phyloP scores from a whole-genome alignment of 208 protist species.

The Crithidia thermophila region DNA sequence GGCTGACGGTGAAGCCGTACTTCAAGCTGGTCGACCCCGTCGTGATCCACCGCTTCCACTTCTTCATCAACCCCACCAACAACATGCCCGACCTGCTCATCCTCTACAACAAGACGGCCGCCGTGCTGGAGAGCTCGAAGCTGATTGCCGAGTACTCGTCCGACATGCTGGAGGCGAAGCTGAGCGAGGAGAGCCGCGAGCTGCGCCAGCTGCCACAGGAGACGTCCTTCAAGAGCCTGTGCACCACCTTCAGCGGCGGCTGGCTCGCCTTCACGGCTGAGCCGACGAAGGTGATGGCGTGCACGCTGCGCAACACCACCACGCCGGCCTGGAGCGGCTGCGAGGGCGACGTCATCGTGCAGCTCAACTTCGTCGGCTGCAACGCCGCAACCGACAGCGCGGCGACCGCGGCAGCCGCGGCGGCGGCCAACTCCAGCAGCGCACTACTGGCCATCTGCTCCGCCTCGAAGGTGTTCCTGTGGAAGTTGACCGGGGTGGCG shows the following conservation, averaged over 20 bases:
- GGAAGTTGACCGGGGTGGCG: conserved; percentile 65
- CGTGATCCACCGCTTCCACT: conserved; percentile 68
- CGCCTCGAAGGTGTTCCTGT: conserved; percentile 53
- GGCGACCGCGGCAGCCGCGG: background rate
- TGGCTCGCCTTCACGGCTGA: conserved; percentile 90
- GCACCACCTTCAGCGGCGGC: conserved; percentile 59
- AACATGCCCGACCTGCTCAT: conserved; percentile 73
- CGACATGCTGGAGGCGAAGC: conserved; percentile 50
- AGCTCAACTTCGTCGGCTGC: conserved; percentile 67
- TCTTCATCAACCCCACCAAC: conserved; percentile 82
- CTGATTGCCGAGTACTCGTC: conserved; percentile 59
- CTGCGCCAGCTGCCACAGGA: conserved; percentile 50
- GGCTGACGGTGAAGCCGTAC: conserved; percentile 72
- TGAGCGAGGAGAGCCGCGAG: conserved; percentile 52
- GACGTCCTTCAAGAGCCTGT: conserved; percentile 46
- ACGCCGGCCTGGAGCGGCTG: conserved; percentile 82
- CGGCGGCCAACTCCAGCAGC: conserved; percentile 28
- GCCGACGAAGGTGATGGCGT: conserved; percentile 64
- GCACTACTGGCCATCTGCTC: conserved; percentile 63
- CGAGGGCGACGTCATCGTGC: conserved; percentile 49
- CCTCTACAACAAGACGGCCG: conserved; percentile 70
- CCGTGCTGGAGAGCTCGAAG: conserved; percentile 75
- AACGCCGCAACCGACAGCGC: conserved; percentile 5
- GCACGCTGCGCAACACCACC: conserved; percentile 78
- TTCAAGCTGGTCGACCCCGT: conserved; percentile 77